phyloP scores from a whole-genome alignment of 129 eudicot species.

The Sambucus nigra region DNA sequence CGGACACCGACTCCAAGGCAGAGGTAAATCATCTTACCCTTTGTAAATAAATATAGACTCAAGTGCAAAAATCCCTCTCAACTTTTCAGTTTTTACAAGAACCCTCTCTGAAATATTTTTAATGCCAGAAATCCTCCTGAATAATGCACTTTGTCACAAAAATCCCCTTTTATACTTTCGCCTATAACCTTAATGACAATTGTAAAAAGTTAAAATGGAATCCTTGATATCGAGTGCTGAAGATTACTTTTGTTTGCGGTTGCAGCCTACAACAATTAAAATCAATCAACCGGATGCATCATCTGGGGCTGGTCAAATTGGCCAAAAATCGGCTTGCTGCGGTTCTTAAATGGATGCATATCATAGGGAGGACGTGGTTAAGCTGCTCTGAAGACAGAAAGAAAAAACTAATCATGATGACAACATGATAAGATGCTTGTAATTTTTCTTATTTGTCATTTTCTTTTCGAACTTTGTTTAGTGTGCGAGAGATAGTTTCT shows the following conservation, averaged over 20 bases:
- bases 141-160: too few species aligned
- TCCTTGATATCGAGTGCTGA: not conserved
- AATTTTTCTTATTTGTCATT: constrained; percentile 23
- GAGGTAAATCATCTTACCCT: constrained; percentile 19
- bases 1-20: constrained; percentile 50
- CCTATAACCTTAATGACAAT: not conserved
- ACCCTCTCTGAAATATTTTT: too few species aligned
- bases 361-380: not conserved
- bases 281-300: constrained; percentile 29
- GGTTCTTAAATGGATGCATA: constrained; percentile 13
- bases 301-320: constrained; percentile 25
- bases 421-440: constrained; percentile 23
- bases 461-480: constrained; percentile 23
- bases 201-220: not conserved
- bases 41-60: not conserved
- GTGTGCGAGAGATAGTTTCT: constrained; percentile 34
- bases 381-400: not conserved
- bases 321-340: constrained; percentile 41
- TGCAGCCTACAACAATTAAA: constrained; percentile 34
- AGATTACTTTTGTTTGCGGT: not conserved
- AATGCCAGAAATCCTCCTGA: not conserved
- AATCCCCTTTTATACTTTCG: not conserved
- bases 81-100: too few species aligned
- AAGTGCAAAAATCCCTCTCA: not conserved
- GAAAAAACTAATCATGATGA: constrained; percentile 14